phyloP scores from a whole-genome alignment of 108 stramenopile species.

The Nannochloropsis granulata region DNA sequence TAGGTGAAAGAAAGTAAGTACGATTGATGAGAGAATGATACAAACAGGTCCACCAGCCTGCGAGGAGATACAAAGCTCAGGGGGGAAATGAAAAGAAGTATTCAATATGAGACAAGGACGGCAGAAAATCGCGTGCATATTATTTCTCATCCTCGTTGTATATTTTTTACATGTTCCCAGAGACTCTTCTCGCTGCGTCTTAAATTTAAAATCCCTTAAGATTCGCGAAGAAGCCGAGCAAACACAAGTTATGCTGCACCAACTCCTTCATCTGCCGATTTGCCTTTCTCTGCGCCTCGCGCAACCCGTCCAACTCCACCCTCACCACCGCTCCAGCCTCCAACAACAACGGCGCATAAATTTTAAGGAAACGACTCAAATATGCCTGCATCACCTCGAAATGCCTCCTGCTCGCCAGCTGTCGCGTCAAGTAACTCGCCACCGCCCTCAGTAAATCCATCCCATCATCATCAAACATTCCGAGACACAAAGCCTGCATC shows the following conservation, averaged over 20 bases:
- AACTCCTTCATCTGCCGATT: constrained; percentile 2
- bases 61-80: too few relatives aligned
- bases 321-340: neutral
- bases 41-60: too few relatives aligned
- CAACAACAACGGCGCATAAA: neutral
- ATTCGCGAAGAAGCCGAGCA: neutral
- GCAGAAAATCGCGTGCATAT: too few relatives aligned
- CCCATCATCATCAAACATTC: neutral
- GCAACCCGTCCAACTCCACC: neutral
- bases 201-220: neutral
- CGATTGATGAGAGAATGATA: too few relatives aligned
- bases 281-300: neutral
- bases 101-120: too few relatives aligned
- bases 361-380: constrained; percentile 17
- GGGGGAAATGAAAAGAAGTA: too few relatives aligned
- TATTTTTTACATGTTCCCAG: too few relatives aligned
- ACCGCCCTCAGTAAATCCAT: neutral
- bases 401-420: neutral
- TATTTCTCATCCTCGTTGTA: too few relatives aligned
- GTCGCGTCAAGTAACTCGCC: neutral
- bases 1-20: too few relatives aligned
- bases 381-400: constrained; percentile 33
- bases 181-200: too few relatives aligned
- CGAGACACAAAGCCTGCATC: neutral
- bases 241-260: constrained; percentile 2